Conservation (phyloP, 2,329 filamentous ascomycete species). For the Thielaviopsis punctulata region DNA sequence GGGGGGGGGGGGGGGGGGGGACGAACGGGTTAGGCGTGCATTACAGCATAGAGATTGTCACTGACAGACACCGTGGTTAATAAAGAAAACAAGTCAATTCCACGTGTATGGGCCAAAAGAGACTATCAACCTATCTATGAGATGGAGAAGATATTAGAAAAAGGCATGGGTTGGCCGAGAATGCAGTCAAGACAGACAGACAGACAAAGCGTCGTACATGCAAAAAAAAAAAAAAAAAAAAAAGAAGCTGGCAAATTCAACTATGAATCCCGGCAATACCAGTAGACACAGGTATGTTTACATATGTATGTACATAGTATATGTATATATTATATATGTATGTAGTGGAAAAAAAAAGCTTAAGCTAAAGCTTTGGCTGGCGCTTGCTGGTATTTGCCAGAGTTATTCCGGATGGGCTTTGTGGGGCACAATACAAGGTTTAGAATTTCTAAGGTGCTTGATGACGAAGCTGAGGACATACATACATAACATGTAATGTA, state of each 20-base stretch:
- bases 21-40: conserved; percentile 5
- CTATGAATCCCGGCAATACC: background rate
- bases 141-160: background rate
- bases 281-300: no score
- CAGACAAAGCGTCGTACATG: background rate
- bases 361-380: conserved; percentile 4
- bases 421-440: background rate
- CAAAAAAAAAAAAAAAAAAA: background rate
- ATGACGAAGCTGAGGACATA: no score
- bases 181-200: no score
- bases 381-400: background rate
- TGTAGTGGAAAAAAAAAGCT: no score
- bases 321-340: no score
- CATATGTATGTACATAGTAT: no score
- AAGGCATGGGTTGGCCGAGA: background rate
- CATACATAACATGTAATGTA: no score
- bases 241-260: background rate
- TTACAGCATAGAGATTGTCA: conserved; percentile 1
- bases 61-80: no score
- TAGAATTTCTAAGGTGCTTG: no score
- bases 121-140: background rate
- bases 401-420: background rate
- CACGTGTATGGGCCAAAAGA: background rate
- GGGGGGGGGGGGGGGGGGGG: no score
- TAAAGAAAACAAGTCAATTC: background rate